Evolutionary conservation across 202 grass and related monocot species (phyloP).

Genomic region (Schoenoplectus triqueter): DNA sequence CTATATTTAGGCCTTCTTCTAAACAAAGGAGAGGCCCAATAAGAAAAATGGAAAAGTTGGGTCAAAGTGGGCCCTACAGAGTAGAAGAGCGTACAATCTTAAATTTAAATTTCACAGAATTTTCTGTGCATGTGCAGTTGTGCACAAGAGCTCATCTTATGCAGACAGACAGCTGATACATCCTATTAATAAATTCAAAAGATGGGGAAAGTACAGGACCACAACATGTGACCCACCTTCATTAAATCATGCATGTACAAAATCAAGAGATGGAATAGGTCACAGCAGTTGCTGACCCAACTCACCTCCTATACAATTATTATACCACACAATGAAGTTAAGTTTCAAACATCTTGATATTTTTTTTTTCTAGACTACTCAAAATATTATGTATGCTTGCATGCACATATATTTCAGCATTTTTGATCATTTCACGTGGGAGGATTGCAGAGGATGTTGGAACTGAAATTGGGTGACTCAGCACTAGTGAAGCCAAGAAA

Average conservation of each 20-base stretch:
- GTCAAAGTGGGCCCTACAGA: slow-evolving; percentile 39
- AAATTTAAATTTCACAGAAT: slow-evolving; percentile 22
- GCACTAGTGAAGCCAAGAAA: slow-evolving; percentile 41
- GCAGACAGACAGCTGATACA: slow-evolving; percentile 30
- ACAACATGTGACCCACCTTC: slow-evolving; percentile 44
- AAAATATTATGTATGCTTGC: neutral
- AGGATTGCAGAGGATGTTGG: neutral
- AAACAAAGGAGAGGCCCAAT: slow-evolving; percentile 28
- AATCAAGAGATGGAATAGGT: slow-evolving; percentile 27
- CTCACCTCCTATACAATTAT: slow-evolving; percentile 34
- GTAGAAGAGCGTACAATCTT: slow-evolving; percentile 20
- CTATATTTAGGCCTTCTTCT: slow-evolving; percentile 5
- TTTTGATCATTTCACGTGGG: neutral
- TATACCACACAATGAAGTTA: neutral
- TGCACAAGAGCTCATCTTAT: slow-evolving; percentile 33
- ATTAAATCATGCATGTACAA: slow-evolving; percentile 40
- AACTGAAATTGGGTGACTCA: slow-evolving; percentile 23
- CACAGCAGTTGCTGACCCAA: slow-evolving; percentile 18
- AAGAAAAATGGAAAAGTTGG: slow-evolving; percentile 18
- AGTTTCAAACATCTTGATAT: no score
- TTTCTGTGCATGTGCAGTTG: slow-evolving; percentile 28
- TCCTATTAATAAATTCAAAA: slow-evolving; percentile 42
- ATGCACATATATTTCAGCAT: neutral
- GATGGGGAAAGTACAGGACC: slow-evolving; percentile 29
- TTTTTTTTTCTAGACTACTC: neutral